Base-by-base conservation (phyloP, 345 rosid genomes). In the Dovyalis caffra region DNA sequence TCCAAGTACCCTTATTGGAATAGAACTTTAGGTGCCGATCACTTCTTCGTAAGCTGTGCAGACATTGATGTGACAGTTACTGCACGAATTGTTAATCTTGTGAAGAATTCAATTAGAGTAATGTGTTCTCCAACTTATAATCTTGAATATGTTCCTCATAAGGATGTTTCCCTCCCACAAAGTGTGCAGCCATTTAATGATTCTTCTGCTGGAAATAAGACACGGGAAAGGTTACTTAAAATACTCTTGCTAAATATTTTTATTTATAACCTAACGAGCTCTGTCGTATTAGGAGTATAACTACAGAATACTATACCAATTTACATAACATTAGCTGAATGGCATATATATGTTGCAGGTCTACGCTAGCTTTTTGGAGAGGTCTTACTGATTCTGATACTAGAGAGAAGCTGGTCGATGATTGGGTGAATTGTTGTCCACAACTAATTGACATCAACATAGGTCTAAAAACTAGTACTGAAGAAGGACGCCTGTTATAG, bases 141-240 rank as follows among this genome's bases (percentile, higher is more conserved):
- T 37, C 16, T 3, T 1, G 51, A 56, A 9, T 72, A 61, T 64
- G 61, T 68, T 68, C 85, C 82, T 28, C 77, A 63, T 67, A 82
- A 75, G 67, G 82, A 75, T 63, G 77, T 75, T 14, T 21, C 77
- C 56, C 70, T 82, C 47, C 85, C 82, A 49, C 77, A 78, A n/a
- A 63, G 53, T 53, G 2, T 21, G 40, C 31, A 62, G 18, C 74
- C 73, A 2, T 47, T 67, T 64, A 60, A 67, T 3, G 25, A 4
- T 75, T 68, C 77, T 21, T 69, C 71, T 71, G 62, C 29, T 2
- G 69, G 69, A 4, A 53, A 62, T 53, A 76, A 66, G 45, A 18
- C 58, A 25, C 26, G 9, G 43, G 34, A 77, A 31, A 77, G 76
- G 83, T 69, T 62, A 53, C 14, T 64, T 69, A 16, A 10, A 21